Evolutionary conservation across 345 rosid genomes (phyloP), one percentile per base, ranked within the genome.

Genomic region (Hibiscus syriacus): DNA sequence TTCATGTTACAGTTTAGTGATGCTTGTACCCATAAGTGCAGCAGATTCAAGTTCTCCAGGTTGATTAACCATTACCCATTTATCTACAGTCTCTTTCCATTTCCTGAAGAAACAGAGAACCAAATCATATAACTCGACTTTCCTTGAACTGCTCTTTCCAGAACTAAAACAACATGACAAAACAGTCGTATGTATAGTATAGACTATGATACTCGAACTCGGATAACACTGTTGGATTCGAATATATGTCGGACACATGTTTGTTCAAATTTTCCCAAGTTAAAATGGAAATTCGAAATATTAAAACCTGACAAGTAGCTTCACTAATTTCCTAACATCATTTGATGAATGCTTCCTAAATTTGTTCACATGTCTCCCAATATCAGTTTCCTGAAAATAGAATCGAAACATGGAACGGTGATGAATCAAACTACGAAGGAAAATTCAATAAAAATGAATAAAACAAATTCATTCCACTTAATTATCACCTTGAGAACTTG

Each of bases 71-170:
- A 74, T 88, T 72, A 92, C 97, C 97, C 97, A 91, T 73, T 93
- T 92, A 57, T 91, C 95, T 23, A 90, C 97, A 48, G 76, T 93
- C 48, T 85, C 95, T 66, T 90, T 93, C 98, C 98, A 93, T 78
- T 91, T 93, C 76, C 97, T 91, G 80, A 50, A 69, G 25, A n/a
- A 70, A 72, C 67, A 71, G 74, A 56, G 45, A 56, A 14, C 29
- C 41, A 39, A 55, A 20, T 56, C 60, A 54, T 49, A 14, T 61
- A 62, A 48, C 66, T 38, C 46, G 39, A 29, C 19, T 52, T 50
- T 22, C n/a, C 6, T 7, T 36, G 16, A 55, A 55, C 17, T 59
- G 23, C 7, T 39, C 22, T 12, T 66, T 30, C 8, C 39, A 36
- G 27, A 55, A 9, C 27, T 9, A 52, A 13, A 29, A 26, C 13